Evolutionary conservation across 345 rosid species (phyloP).

Genomic region (Populus pruinosa): DNA sequence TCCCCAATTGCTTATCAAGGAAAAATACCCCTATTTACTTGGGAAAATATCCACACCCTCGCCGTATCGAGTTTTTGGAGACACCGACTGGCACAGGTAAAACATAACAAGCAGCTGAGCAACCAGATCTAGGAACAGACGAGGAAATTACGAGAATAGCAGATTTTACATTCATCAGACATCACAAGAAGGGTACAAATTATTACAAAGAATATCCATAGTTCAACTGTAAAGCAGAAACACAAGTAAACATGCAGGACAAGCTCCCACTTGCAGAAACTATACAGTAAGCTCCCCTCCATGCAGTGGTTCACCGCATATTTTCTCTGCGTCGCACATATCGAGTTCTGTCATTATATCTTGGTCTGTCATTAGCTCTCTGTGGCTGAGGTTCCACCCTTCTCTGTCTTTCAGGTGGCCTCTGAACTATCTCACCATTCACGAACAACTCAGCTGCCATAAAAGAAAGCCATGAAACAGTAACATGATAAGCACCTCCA

Average conservation of each 20-base stretch:
- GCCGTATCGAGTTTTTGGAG: too few relatives aligned
- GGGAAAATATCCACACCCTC: too few relatives aligned
- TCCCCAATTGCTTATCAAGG: too few relatives aligned
- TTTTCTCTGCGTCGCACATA: conserved; percentile 85
- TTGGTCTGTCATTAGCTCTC: conserved; percentile 92
- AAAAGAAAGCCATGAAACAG: background rate
- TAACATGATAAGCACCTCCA: background rate
- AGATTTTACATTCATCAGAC: background rate
- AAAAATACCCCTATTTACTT: too few relatives aligned
- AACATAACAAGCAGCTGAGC: background rate
- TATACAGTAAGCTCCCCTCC: conserved; percentile 20
- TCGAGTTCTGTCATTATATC: conserved; percentile 92
- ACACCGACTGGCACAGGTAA: too few relatives aligned
- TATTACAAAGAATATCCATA: background rate
- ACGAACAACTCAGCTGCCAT: conserved; percentile 88
- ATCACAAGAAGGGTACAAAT: background rate
- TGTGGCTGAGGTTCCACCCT: conserved; percentile 93
- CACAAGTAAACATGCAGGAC: background rate
- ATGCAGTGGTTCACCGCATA: conserved; percentile 34
- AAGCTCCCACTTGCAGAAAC: background rate
- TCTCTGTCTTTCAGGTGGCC: conserved; percentile 91
- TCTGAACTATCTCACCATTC: conserved; percentile 89
- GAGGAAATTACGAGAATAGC: background rate
- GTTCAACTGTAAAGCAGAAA: background rate
- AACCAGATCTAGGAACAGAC: background rate